Evolutionary conservation across 371 early-diverging fungal genomes (phyloP), one percentile per base, ranked within the genome.

Genomic region (Quaeritorhiza haematococci): DNA sequence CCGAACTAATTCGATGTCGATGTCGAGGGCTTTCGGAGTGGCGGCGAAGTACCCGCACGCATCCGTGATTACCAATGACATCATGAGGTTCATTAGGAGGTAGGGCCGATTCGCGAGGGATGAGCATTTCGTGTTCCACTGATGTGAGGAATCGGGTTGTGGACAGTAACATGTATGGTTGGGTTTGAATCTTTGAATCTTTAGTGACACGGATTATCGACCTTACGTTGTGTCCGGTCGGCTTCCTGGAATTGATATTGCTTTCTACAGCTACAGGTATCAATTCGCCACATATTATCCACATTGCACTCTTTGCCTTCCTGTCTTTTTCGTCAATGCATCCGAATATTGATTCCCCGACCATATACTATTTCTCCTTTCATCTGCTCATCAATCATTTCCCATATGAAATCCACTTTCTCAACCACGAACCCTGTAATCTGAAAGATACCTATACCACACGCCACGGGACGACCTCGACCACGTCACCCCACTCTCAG

Each of bases 41-140:
- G 23, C 48, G 1, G 61, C 63, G 34, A 71, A 71, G 23, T 68
- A 59, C 43, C 76, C 76, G 21, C 76, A 76, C 44, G 72, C 68
- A 2, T 69, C 72, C 3, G 61, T 73, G 5, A 10, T 72, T 15
- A 56, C 60, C 57, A 69, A 76, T 46, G 50, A 76, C 46, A 24
- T 72, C 13, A 63, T 72, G 61, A 30, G 26, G 1, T 19, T 55
- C 33, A 54, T 69, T 3, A 35, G 26, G 0, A 58, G 56, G 45
- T 59, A 17, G 3, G 45, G 63, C 10, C n/a, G 24, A 42, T 54
- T 27, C 32, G n/a, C n/a, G n/a, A n/a, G n/a, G n/a, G n/a, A n/a
- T n/a, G n/a, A n/a, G n/a, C n/a, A n/a, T n/a, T n/a, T n/a, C n/a
- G n/a, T n/a, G n/a, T n/a, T n/a, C n/a, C n/a, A n/a, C n/a, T n/a